phyloP scores from a whole-genome alignment of 139 green algal species.

The Closterium sp. region DNA sequence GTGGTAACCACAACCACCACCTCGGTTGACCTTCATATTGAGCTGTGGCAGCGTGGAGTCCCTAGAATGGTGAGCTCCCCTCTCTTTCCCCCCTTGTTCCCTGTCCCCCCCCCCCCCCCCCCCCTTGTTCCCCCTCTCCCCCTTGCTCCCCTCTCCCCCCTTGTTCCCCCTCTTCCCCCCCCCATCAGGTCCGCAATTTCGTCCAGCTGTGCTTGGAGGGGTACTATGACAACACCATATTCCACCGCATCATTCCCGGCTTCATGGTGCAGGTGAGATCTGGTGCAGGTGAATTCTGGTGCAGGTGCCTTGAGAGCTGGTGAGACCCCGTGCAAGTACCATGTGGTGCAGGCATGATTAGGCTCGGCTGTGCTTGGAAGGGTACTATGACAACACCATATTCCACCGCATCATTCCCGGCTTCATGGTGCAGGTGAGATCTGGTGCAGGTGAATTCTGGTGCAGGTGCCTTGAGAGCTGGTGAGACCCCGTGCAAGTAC shows the following conservation, averaged over 20 bases:
- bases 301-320: too few relatives aligned
- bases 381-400: too few relatives aligned
- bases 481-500: too few relatives aligned
- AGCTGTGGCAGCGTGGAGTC: constrained; percentile 94
- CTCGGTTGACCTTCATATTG: constrained; percentile 87
- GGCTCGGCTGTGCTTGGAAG: too few relatives aligned
- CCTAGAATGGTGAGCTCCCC: constrained; percentile 62
- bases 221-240: constrained; percentile 50
- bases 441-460: too few relatives aligned
- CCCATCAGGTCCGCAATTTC: background rate
- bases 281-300: too few relatives aligned
- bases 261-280: constrained; percentile 53
- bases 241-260: constrained; percentile 52
- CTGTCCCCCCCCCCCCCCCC: background rate
- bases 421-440: constrained; percentile 2
- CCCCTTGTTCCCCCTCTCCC: background rate
- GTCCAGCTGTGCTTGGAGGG: constrained; percentile 63
- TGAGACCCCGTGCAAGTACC: too few relatives aligned
- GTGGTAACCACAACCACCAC: constrained; percentile 59
- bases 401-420: too few relatives aligned
- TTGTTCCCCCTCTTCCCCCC: background rate
- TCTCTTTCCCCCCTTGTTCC: background rate
- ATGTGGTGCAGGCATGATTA: too few relatives aligned
- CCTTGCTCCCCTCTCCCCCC: background rate
- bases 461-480: too few relatives aligned